These are phyloP conservation scores for Sporobolomyces pararoseus DNA, from an alignment of 768 basidiomycete species.

Conservation along the genomic window DNA sequence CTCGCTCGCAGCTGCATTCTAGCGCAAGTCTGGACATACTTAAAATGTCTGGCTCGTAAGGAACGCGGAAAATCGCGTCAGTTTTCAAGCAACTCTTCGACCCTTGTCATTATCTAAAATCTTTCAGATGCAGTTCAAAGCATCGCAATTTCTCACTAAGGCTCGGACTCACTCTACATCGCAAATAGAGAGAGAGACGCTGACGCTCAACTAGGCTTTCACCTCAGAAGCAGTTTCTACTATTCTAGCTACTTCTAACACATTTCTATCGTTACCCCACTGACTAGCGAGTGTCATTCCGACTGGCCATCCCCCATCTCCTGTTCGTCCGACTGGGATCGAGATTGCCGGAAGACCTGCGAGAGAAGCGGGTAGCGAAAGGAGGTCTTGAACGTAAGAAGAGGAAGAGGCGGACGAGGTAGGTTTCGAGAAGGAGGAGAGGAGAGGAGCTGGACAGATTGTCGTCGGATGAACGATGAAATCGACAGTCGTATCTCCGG, in stretches of 20 bases:
- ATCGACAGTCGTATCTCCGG: slow-evolving; percentile 56
- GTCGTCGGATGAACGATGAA: slow-evolving; percentile 81
- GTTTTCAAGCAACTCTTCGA: too few species aligned
- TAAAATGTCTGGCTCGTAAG: too few species aligned
- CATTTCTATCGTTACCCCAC: slow-evolving; percentile 41
- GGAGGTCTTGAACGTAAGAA: slow-evolving; percentile 77
- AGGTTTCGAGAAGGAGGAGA: slow-evolving; percentile 55
- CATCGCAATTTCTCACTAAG: neutral
- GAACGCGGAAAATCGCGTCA: too few species aligned
- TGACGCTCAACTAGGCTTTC: too few species aligned
- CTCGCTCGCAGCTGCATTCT: too few species aligned
- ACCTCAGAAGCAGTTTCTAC: neutral
- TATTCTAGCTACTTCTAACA: slow-evolving; percentile 20
- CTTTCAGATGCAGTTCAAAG: too few species aligned
- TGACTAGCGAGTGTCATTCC: slow-evolving; percentile 42
- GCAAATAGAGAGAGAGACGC: neutral
- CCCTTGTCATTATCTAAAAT: too few species aligned
- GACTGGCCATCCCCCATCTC: slow-evolving; percentile 57
- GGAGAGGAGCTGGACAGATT: slow-evolving; percentile 52
- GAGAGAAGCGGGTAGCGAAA: slow-evolving; percentile 86
- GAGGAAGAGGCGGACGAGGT: neutral
- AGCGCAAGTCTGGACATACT: too few species aligned
- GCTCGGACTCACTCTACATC: too few species aligned
- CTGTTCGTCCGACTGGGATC: slow-evolving; percentile 58
- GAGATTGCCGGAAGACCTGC: slow-evolving; percentile 80